These are phyloP conservation scores for Cordyceps militaris DNA, from an alignment of 2,329 filamentous ascomycete genomes.

Conservation along the genomic window DNA sequence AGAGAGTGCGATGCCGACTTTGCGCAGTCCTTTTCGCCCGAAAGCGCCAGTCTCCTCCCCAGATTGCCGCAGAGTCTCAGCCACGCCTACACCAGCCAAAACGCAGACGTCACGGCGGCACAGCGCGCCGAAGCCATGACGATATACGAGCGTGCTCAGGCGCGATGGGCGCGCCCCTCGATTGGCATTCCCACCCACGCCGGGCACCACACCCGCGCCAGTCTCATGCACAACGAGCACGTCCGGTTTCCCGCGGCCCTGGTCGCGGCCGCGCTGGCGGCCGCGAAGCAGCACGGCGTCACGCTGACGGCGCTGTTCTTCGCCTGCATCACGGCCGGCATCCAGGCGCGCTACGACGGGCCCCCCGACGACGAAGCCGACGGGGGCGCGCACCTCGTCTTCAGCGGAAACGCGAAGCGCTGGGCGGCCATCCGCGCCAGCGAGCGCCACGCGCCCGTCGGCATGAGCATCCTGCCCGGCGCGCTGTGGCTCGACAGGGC, in stretches of 20 bases:
- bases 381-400: not conserved
- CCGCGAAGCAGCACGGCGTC: not conserved
- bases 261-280: not conserved
- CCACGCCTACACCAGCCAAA: not conserved
- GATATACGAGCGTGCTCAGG: not conserved
- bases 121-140: not conserved
- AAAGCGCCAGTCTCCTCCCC: not conserved
- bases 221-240: constrained; percentile 1
- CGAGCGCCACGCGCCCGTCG: not conserved
- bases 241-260: not conserved
- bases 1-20: not conserved
- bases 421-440: not conserved
- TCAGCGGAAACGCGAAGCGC: not conserved
- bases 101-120: not conserved
- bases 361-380: not conserved
- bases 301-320: not conserved
- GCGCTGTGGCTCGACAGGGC: not conserved
- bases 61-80: not conserved
- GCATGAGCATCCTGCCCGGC: not conserved
- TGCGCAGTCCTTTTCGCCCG: not conserved
- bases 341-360: not conserved
- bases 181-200: not conserved
- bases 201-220: not conserved
- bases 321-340: not conserved
- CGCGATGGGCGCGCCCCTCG: not conserved